These are phyloP conservation scores for Melanogaster broomeanus DNA, from an alignment of 768 basidiomycete genomes.

Conservation along the genomic window DNA sequence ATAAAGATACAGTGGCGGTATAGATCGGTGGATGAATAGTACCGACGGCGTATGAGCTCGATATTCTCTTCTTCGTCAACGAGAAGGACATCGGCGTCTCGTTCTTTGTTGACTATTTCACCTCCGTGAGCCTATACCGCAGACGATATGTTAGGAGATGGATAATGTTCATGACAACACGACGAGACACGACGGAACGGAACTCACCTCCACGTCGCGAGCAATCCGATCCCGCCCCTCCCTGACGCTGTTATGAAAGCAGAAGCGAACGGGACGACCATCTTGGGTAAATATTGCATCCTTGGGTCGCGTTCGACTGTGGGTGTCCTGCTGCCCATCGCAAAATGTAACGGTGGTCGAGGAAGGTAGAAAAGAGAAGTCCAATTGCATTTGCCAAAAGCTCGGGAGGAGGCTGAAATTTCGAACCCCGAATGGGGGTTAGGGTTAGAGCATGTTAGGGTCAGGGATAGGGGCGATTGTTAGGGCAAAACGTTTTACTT, in stretches of 20 bases:
- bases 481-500: too few relatives aligned
- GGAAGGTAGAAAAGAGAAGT: neutral
- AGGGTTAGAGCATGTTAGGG: too few relatives aligned
- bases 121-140: constrained; percentile 22
- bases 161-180: neutral
- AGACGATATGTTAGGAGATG: too few relatives aligned
- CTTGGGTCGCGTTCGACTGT: constrained; percentile 1
- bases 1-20: constrained; percentile 20
- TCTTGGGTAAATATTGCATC: constrained; percentile 24
- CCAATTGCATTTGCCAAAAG: too few relatives aligned
- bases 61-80: constrained; percentile 31
- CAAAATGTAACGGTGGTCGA: neutral
- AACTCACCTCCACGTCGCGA: constrained; percentile 21
- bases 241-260: constrained; percentile 27
- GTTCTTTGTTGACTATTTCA: constrained; percentile 13
- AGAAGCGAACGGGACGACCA: constrained; percentile 24
- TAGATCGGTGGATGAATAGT: constrained; percentile 21
- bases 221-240: constrained; percentile 19
- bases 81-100: constrained; percentile 23
- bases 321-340: neutral
- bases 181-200: neutral
- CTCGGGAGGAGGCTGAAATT: constrained; percentile 11
- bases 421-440: constrained; percentile 31
- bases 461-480: too few relatives aligned
- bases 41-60: constrained; percentile 22